phyloP scores from a whole-genome alignment of 2,329 filamentous ascomycete genomes.

The Aspergillus brunneoviolaceus region DNA sequence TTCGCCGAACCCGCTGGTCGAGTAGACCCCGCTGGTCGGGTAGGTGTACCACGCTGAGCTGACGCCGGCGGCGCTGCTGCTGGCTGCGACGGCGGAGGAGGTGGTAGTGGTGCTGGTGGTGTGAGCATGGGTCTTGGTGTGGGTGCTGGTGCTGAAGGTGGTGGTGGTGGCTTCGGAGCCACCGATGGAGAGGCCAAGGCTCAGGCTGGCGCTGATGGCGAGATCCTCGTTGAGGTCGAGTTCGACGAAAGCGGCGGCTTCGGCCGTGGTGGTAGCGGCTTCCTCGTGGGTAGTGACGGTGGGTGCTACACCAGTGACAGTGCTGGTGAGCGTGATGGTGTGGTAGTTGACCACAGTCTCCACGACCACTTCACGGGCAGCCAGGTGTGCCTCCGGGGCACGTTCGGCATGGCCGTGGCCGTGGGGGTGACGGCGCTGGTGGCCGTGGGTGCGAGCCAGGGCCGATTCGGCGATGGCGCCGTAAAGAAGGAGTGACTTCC shows the following conservation, averaged over 20 bases:
- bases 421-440: conserved; percentile 24
- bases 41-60: conserved; percentile 23
- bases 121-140: background rate
- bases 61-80: conserved; percentile 7
- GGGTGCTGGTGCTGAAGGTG: conserved; percentile 8
- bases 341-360: conserved; percentile 17
- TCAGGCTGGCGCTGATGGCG: background rate
- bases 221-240: background rate
- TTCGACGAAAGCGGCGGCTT: conserved; percentile 2
- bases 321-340: conserved; percentile 21
- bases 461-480: conserved; percentile 26
- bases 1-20: conserved; percentile 32
- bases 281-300: conserved; percentile 4
- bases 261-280: conserved; percentile 8
- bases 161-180: conserved; percentile 5
- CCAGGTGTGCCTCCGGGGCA: conserved; percentile 11
- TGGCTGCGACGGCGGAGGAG: conserved; percentile 3
- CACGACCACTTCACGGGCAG: conserved; percentile 11
- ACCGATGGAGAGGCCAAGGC: background rate
- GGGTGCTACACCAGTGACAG: conserved; percentile 2
- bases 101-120: conserved; percentile 1
- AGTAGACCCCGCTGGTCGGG: conserved; percentile 22
- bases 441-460: conserved; percentile 28
- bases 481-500: conserved; percentile 30
- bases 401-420: conserved; percentile 21